Conservation (phyloP, 441 rosid genomes). For the Kokia cookei region DNA sequence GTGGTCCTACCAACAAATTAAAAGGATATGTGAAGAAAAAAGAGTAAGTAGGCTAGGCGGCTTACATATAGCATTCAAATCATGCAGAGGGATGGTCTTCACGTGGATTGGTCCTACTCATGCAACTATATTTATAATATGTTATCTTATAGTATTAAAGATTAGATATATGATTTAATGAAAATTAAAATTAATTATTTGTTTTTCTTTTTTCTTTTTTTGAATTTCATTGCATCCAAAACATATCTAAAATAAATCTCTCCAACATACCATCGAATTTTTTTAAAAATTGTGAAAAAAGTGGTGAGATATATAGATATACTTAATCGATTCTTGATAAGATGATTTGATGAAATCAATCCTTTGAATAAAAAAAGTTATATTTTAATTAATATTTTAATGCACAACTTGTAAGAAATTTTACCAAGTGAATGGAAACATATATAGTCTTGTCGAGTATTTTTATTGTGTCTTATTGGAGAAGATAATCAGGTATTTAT, state of each 20-base stretch:
- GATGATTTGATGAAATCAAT: not conserved
- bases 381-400: not conserved
- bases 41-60: slow-evolving; percentile 10
- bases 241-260: not conserved
- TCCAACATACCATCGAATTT: not conserved
- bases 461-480: no score
- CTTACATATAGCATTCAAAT: slow-evolving; percentile 18
- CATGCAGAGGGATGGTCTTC: slow-evolving; percentile 25
- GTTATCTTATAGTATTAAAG: slow-evolving; percentile 10
- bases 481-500: no score
- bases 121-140: slow-evolving; percentile 17
- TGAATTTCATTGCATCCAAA: not conserved
- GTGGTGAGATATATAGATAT: not conserved
- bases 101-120: slow-evolving; percentile 54
- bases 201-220: no score
- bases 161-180: not conserved
- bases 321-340: not conserved
- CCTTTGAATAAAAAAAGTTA: no score
- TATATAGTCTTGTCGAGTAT: not conserved
- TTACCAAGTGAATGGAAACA: not conserved
- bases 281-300: not conserved
- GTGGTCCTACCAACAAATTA: not conserved
- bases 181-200: not conserved
- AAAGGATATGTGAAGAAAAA: not conserved
- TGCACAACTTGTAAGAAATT: not conserved